Conservation (phyloP, 78 protist species). For the Acrasis kona region DNA sequence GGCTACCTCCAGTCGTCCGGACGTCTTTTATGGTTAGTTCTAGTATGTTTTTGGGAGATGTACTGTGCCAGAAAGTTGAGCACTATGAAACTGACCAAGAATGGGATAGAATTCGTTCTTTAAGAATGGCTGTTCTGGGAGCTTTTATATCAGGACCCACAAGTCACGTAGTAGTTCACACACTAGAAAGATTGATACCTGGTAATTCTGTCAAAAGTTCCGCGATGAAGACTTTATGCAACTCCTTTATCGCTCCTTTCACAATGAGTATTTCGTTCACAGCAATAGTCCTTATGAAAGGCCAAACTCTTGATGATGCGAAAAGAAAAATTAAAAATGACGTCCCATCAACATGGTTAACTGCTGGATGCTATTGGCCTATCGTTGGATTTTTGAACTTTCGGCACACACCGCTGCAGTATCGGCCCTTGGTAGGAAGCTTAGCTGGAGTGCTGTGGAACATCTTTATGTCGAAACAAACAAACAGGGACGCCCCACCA, state of each 20-base stretch:
- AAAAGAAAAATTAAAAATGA: not conserved
- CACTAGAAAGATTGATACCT: not conserved
- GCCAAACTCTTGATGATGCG: not conserved
- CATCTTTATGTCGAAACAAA: not conserved
- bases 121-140: not conserved
- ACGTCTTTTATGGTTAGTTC: no score
- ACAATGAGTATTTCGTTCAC: not conserved
- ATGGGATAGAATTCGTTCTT: not conserved
- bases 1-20: no score
- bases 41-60: not conserved
- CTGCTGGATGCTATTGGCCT: not conserved
- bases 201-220: not conserved
- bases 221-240: not conserved
- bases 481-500: no score
- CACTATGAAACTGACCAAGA: not conserved
- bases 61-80: not conserved
- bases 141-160: not conserved
- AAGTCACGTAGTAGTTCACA: not conserved
- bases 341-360: not conserved
- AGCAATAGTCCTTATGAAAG: not conserved
- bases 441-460: constrained; percentile 1
- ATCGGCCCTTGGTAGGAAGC: not conserved
- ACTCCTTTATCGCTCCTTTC: not conserved
- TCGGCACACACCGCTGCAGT: not conserved
- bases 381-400: not conserved